A percentile compares a stretch with the other conserved stretches of the same genome.
These are phyloP conservation scores for Huntiella moniliformis DNA, from an alignment of 2,329 filamentous ascomycete species.

Conservation along the genomic window DNA sequence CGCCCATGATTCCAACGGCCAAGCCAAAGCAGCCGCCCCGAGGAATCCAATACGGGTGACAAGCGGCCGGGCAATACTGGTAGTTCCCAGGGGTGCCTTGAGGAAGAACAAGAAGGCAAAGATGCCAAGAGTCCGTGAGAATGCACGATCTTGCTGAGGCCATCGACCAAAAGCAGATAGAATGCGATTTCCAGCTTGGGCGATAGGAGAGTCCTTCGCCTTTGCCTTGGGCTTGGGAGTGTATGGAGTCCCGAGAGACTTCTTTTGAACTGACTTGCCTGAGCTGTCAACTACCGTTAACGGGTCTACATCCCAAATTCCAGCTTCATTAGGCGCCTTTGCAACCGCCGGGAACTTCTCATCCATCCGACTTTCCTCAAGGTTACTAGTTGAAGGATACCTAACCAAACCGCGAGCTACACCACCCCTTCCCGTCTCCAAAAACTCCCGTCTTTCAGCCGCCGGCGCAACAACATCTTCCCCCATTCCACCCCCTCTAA, in stretches of 20 bases:
- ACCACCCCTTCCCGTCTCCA: background rate
- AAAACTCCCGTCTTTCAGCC: too few relatives aligned
- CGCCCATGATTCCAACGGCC: slow-evolving; percentile 8
- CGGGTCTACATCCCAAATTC: slow-evolving; percentile 10
- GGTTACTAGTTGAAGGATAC: background rate
- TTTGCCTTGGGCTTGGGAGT: background rate
- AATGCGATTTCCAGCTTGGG: background rate
- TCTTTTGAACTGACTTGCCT: background rate
- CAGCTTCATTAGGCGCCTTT: slow-evolving; percentile 1
- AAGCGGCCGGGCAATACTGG: background rate
- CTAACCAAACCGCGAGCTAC: background rate
- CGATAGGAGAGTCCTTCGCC: background rate
- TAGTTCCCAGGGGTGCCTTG: slow-evolving; percentile 2
- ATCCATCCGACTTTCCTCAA: background rate
- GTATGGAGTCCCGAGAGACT: background rate
- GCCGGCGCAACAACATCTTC: too few relatives aligned
- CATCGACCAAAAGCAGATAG: slow-evolving; percentile 3
- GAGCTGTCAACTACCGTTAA: slow-evolving; percentile 4
- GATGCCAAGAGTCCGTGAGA: slow-evolving; percentile 9
- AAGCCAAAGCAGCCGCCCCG: slow-evolving; percentile 5
- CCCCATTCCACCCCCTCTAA: too few relatives aligned
- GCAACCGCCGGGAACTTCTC: background rate
- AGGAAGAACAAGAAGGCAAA: slow-evolving; percentile 8
- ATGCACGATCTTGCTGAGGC: slow-evolving; percentile 8
- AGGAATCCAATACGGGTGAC: slow-evolving; percentile 6